Evolutionary conservation across 257 asterid species (phyloP).

Genomic region (Capsicum chinense): DNA sequence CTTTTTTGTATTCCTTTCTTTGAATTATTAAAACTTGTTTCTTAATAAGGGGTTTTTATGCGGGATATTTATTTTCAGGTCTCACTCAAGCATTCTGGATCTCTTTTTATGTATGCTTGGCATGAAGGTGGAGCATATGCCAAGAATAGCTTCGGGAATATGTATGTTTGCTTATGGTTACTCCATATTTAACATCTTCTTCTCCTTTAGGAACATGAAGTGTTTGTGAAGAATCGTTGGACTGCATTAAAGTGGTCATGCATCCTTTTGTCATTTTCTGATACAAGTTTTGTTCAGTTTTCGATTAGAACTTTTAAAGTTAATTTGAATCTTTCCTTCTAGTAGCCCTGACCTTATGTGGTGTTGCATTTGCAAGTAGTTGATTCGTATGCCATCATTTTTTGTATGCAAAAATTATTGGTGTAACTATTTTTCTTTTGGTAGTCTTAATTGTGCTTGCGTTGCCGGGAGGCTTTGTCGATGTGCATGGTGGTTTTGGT

Average conservation of each 20-base stretch:
- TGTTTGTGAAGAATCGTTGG: not conserved
- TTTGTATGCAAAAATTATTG: conserved; percentile 1
- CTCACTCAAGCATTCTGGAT: conserved; percentile 96
- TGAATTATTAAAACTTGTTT: conserved; percentile 26
- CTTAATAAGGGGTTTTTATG: conserved; percentile 21
- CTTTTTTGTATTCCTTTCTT: conserved; percentile 18
- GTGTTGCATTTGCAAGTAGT: not conserved
- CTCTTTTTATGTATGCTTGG: conserved; percentile 99
- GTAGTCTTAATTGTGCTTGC: conserved; percentile 22
- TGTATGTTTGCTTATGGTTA: conserved; percentile 46
- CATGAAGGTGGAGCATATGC: conserved; percentile 98
- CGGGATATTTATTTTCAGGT: conserved; percentile 50
- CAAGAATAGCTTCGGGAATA: conserved; percentile 90
- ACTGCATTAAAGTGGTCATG: not conserved
- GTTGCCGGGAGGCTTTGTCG: not conserved
- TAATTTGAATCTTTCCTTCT: conserved; percentile 4
- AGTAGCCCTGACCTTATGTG: not conserved
- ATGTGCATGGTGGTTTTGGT: not conserved
- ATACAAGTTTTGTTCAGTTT: not conserved
- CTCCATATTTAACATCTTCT: not conserved
- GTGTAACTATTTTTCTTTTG: conserved; percentile 29
- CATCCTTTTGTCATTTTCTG: not conserved
- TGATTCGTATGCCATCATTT: not conserved
- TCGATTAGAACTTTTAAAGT: not conserved
- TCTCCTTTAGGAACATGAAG: not conserved